A percentile compares a stretch with the other conserved stretches of the same genome.
Conservation (phyloP, 78 protist genomes). For the Creolimax fragrantissima region DNA sequence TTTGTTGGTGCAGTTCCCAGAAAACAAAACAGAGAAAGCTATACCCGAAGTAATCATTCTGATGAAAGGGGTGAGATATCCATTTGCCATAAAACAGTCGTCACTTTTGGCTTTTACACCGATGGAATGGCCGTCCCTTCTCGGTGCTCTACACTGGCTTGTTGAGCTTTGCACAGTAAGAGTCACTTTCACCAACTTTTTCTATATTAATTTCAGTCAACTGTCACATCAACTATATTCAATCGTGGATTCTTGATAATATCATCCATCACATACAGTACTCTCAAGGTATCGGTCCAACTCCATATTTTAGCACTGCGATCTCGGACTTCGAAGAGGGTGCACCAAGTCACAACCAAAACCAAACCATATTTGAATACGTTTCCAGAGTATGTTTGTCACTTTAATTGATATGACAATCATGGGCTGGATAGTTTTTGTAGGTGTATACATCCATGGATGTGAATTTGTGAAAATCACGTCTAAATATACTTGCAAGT, state of each 20-base stretch:
- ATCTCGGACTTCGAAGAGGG: background rate
- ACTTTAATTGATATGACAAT: too few species aligned
- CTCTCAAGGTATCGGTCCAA: background rate
- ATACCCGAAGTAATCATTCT: background rate
- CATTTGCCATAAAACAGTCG: background rate
- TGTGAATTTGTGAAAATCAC: too few species aligned
- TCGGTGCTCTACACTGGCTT: background rate
- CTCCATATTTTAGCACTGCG: background rate
- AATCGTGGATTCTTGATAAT: too few species aligned
- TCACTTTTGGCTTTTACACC: background rate
- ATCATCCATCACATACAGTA: background rate
- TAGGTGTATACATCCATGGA: too few species aligned
- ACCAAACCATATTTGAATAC: background rate
- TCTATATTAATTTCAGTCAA: too few species aligned
- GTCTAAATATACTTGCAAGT: too few species aligned
- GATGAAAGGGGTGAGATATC: background rate
- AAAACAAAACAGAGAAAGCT: background rate
- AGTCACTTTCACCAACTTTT: too few species aligned
- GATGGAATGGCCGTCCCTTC: background rate
- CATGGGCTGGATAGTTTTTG: too few species aligned
- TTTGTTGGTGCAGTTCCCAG: background rate
- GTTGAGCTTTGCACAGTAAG: background rate
- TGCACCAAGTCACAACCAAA: background rate
- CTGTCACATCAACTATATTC: too few species aligned
- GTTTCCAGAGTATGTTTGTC: background rate